Percentiles rank a stretch among this genome's conserved stretches.
Conservation (phyloP, 805 yeast species). For the Candida chauliodis region DNA sequence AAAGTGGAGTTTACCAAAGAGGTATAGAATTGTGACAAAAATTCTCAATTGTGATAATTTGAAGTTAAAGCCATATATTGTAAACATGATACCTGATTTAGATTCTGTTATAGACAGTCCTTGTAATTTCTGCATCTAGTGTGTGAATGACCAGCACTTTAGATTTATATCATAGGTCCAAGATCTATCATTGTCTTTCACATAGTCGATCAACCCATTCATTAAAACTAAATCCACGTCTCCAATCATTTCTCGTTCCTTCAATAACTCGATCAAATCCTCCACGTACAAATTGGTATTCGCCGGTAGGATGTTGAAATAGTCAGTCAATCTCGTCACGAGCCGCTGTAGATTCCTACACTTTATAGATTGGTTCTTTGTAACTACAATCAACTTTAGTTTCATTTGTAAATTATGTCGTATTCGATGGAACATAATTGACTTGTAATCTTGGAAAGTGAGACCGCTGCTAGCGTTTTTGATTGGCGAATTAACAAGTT, state of each 20-base stretch:
- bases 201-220: conserved; percentile 25
- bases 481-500: conserved; percentile 3
- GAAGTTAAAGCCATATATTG: too few relatives aligned
- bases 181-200: conserved; percentile 13
- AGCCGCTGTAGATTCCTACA: conserved; percentile 13
- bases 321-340: conserved; percentile 11
- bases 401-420: conserved; percentile 23
- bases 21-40: too few relatives aligned
- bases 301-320: not conserved
- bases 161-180: conserved; percentile 23
- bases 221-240: conserved; percentile 15
- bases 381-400: conserved; percentile 20
- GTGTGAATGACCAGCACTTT: conserved; percentile 19
- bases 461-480: not conserved
- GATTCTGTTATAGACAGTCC: too few relatives aligned
- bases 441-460: conserved; percentile 8
- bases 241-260: conserved; percentile 11
- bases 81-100: too few relatives aligned
- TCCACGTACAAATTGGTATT: conserved; percentile 12
- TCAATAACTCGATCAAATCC: conserved; percentile 13
- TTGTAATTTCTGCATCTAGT: too few relatives aligned
- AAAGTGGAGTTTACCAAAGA: too few relatives aligned
- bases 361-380: conserved; percentile 21
- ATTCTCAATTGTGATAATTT: too few relatives aligned
- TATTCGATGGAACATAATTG: conserved; percentile 22